phyloP scores from a whole-genome alignment of 768 basidiomycete genomes.

The Rossbeevera mucosa region DNA sequence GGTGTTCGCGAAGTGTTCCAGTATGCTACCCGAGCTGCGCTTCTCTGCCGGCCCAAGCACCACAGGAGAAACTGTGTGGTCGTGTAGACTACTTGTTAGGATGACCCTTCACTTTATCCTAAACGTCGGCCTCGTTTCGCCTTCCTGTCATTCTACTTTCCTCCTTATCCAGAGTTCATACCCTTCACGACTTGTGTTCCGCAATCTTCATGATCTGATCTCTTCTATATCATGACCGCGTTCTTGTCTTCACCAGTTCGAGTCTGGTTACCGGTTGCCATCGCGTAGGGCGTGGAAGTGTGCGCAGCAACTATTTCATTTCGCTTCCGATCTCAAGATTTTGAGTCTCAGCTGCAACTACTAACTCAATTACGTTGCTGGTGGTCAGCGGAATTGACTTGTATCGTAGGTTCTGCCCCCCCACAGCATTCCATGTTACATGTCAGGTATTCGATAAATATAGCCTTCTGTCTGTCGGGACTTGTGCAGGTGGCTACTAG shows the following conservation, averaged over 20 bases:
- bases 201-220: conserved; percentile 37
- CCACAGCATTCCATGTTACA: not conserved
- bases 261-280: conserved; percentile 16
- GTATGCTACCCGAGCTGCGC: conserved; percentile 89
- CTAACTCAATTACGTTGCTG: no score
- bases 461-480: not conserved
- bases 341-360: not conserved
- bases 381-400: no score
- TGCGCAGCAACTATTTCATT: conserved; percentile 12
- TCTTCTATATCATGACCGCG: conserved; percentile 17
- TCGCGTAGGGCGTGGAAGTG: conserved; percentile 2
- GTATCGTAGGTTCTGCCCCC: no score
- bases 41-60: conserved; percentile 54
- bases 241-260: conserved; percentile 1
- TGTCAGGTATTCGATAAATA: not conserved
- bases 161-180: conserved; percentile 29
- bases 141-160: conserved; percentile 12
- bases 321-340: not conserved
- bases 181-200: conserved; percentile 36
- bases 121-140: conserved; percentile 20
- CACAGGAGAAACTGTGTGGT: conserved; percentile 44
- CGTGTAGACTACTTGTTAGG: conserved; percentile 36
- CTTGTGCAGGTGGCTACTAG: not conserved
- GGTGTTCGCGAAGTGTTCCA: conserved; percentile 99
- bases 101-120: conserved; percentile 16